Base-by-base conservation (phyloP, 2,329 filamentous ascomycete genomes). In the Blastomyces gilchristii region DNA sequence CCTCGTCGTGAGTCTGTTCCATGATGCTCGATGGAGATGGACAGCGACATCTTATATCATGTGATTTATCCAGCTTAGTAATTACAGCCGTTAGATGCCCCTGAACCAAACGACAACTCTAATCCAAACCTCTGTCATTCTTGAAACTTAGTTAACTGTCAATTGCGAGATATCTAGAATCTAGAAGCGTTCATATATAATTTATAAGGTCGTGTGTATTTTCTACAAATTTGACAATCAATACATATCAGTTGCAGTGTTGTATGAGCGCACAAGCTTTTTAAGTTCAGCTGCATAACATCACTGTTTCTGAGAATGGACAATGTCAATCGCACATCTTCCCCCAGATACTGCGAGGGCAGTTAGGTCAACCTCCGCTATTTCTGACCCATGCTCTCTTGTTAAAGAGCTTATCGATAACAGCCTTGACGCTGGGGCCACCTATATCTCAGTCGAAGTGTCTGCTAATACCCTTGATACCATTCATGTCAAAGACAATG, bases 401-500 rank as follows among this genome's bases (percentile, higher is more conserved):
- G 80, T 85, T 62, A 87, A 87, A 70, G 86, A 88, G 70, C 80
- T 88, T 49, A 72, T 88, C 49, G 86, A 88, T 65, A 88, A 88
- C 71, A 80, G 85, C n/a, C 77, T 88, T 12, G 86, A 88, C 73
- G 85, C 85, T 5, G 76, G 78, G 56, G 83, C 85, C 0, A 81
- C 82, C 2, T 80, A 80, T 1, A 75, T 88, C 47, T 76, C 78
- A 11, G 73, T 88, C 45, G 84, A 87, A 64, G 79, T 87, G 7
- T 79, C 82, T 14, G 69, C 75, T 57, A 86, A 87, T 67, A 81
- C 82, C 0, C 71, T 88, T 60, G 84, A 86, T 68, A 68, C 80
- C n/a, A 82, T 88, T 39, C 83, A 86, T 67, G 80, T 87, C 54
- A 83, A 80, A 62, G 84, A 86, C 72, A 87, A 87, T 71, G 85